Evolutionary conservation across 768 basidiomycete genomes (phyloP).

Genomic region (Mycena galopus): DNA sequence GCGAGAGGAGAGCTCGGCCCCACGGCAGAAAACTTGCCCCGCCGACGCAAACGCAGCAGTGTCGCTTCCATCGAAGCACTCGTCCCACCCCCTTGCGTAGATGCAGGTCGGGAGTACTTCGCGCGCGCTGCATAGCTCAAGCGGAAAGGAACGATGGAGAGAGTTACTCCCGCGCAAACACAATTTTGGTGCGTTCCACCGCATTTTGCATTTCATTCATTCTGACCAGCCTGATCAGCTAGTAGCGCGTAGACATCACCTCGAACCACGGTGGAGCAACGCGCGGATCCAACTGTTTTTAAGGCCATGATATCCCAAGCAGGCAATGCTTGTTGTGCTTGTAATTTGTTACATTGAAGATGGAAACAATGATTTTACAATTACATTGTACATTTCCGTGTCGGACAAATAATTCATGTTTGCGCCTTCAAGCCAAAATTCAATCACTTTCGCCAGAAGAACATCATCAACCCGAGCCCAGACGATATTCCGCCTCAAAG

Average conservation of each 20-base stretch:
- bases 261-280: too few species aligned
- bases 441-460: too few species aligned
- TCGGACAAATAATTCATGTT: too few species aligned
- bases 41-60: conserved; percentile 6
- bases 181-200: neutral
- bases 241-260: neutral
- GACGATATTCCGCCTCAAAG: conserved; percentile 17
- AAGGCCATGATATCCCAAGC: too few species aligned
- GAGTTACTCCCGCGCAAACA: neutral
- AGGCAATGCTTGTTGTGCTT: too few species aligned
- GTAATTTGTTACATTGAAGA: too few species aligned
- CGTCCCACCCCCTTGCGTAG: neutral
- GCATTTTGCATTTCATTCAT: neutral
- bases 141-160: neutral
- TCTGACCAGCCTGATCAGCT: neutral
- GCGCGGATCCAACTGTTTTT: too few species aligned
- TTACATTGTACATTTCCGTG: too few species aligned
- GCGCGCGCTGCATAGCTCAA: neutral
- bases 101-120: neutral
- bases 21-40: neutral
- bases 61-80: neutral
- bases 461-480: too few species aligned
- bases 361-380: too few species aligned
- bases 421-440: too few species aligned
- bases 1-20: neutral